These are phyloP conservation scores for Cyberlindnera euphorbiiphila DNA, from an alignment of 805 yeast genomes.

Conservation along the genomic window DNA sequence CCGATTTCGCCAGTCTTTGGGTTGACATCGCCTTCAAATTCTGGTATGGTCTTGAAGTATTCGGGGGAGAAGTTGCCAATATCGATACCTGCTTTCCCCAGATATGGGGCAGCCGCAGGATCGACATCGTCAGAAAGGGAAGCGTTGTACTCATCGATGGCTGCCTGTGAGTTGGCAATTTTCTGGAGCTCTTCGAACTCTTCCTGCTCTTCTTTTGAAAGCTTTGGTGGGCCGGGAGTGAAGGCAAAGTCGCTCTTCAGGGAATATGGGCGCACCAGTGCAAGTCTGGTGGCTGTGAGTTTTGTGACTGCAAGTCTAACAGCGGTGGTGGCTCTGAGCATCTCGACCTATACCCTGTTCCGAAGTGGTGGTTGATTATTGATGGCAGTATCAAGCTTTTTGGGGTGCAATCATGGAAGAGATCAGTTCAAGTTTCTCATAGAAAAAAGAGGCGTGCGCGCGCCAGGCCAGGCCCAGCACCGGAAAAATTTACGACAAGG, in stretches of 20 bases:
- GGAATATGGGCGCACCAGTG: constrained; percentile 18
- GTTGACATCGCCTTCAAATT: constrained; percentile 90
- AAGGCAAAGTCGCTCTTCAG: constrained; percentile 21
- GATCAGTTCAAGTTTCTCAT: too few species aligned
- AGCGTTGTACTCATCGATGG: constrained; percentile 69
- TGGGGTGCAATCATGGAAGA: too few species aligned
- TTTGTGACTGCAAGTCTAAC: not conserved
- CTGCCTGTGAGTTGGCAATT: constrained; percentile 73
- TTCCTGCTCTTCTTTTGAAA: constrained; percentile 79
- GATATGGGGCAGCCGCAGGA: constrained; percentile 32
- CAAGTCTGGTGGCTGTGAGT: not conserved
- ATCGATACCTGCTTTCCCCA: constrained; percentile 53
- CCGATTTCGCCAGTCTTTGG: constrained; percentile 95
- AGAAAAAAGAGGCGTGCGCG: too few species aligned
- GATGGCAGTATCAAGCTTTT: too few species aligned
- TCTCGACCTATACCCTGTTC: too few species aligned
- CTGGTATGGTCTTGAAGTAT: constrained; percentile 77
- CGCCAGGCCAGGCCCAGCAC: too few species aligned
- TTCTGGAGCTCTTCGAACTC: constrained; percentile 87
- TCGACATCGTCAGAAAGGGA: constrained; percentile 34
- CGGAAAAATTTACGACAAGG: too few species aligned
- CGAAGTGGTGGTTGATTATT: too few species aligned
- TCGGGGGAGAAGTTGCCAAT: constrained; percentile 67
- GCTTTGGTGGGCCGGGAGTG: constrained; percentile 55
- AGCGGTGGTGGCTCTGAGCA: constrained; percentile 1